These are phyloP conservation scores for Aureobasidium sp. DNA, from an alignment of 2,329 filamentous ascomycete species.

Conservation along the genomic window DNA sequence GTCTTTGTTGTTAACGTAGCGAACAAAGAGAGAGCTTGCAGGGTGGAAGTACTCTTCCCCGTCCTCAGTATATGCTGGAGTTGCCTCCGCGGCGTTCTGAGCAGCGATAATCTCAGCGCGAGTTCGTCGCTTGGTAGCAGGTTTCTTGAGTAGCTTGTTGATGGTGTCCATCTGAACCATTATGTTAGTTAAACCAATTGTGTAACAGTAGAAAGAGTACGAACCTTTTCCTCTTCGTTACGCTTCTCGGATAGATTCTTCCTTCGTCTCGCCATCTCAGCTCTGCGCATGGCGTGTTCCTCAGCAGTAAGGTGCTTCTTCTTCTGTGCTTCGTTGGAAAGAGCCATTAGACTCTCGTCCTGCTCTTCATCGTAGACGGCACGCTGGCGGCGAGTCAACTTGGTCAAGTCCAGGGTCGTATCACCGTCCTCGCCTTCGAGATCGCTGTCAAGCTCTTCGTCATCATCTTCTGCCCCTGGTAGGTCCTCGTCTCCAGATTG, in stretches of 20 bases:
- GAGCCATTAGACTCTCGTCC: constrained; percentile 33
- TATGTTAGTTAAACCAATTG: constrained; percentile 9
- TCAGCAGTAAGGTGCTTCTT: constrained; percentile 66
- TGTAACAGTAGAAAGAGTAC: constrained; percentile 2
- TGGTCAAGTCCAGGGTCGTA: constrained; percentile 55
- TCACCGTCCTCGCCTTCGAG: constrained; percentile 32
- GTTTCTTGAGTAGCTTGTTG: constrained; percentile 81
- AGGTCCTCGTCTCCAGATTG: constrained; percentile 35
- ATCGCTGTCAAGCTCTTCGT: constrained; percentile 29
- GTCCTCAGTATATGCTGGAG: constrained; percentile 37
- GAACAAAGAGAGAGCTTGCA: constrained; percentile 53
- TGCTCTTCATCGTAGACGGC: constrained; percentile 47
- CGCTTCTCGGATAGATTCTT: constrained; percentile 70
- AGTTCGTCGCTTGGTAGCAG: constrained; percentile 59
- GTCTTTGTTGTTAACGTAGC: constrained; percentile 61
- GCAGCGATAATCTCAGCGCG: constrained; percentile 39
- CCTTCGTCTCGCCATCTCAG: constrained; percentile 64
- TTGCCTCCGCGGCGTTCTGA: constrained; percentile 37
- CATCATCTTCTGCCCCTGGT: constrained; percentile 15
- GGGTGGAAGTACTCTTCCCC: constrained; percentile 16
- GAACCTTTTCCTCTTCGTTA: constrained; percentile 69
- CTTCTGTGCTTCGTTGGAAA: constrained; percentile 61
- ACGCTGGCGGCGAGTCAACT: constrained; percentile 61
- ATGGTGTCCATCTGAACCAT: constrained; percentile 69
- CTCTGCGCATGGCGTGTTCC: constrained; percentile 63